Conservation (phyloP, 345 rosid genomes). For the Citrus maxima region DNA sequence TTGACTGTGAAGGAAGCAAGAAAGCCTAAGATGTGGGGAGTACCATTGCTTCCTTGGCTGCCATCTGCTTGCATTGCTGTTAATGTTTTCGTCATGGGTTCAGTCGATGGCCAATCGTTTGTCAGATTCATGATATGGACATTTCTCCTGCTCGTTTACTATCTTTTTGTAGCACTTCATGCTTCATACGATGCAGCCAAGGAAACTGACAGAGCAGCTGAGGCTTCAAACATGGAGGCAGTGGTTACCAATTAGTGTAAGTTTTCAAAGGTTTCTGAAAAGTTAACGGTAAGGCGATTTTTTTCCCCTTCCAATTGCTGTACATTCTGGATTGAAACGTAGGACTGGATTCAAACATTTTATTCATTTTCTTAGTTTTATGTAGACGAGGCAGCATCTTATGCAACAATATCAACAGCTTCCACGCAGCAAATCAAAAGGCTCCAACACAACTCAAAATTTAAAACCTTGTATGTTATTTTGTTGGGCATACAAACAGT, state of each 20-base stretch:
- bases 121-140: constrained; percentile 49
- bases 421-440: background rate
- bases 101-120: constrained; percentile 45
- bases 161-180: constrained; percentile 39
- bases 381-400: background rate
- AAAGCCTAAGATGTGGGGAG: constrained; percentile 60
- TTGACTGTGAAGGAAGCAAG: constrained; percentile 42
- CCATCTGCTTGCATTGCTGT: constrained; percentile 49
- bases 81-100: constrained; percentile 56
- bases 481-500: background rate
- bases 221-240: constrained; percentile 5
- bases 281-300: background rate
- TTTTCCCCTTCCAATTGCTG: no score
- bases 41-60: constrained; percentile 68
- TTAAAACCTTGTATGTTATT: background rate
- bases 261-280: background rate
- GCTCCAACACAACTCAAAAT: background rate
- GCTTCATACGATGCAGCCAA: constrained; percentile 44
- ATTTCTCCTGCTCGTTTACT: constrained; percentile 30
- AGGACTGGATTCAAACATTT: background rate
- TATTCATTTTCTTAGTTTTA: background rate
- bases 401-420: background rate
- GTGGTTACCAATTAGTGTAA: background rate
- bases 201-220: constrained; percentile 15
- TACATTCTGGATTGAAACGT: background rate